Conservation (phyloP, 805 yeast species). For the Wickerhamiella sergipiensis region DNA sequence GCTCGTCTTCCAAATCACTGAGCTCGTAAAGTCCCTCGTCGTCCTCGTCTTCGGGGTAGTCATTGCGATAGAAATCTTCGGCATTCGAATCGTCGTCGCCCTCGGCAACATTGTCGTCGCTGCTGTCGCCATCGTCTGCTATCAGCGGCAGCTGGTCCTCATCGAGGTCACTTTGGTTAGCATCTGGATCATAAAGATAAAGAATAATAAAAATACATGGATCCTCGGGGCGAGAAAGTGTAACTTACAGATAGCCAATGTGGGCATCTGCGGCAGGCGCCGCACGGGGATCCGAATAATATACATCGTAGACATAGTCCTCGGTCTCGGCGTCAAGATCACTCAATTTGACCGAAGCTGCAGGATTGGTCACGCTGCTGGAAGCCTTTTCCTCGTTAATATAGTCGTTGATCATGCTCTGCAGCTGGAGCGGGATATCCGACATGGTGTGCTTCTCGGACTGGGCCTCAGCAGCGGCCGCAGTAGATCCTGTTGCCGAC, state of each 20-base stretch:
- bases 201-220: slow-evolving; percentile 5
- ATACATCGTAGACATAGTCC: slow-evolving; percentile 90
- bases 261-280: slow-evolving; percentile 4
- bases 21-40: slow-evolving; percentile 26
- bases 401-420: slow-evolving; percentile 61
- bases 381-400: slow-evolving; percentile 22
- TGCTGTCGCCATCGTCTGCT: slow-evolving; percentile 28
- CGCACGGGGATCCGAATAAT: slow-evolving; percentile 44
- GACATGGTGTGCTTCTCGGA: no score
- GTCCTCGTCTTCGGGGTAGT: slow-evolving; percentile 83
- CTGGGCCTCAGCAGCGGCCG: no score
- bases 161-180: slow-evolving; percentile 15
- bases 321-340: slow-evolving; percentile 24
- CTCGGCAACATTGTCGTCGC: slow-evolving; percentile 18
- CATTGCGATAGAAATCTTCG: slow-evolving; percentile 82
- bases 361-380: neutral
- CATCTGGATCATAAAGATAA: slow-evolving; percentile 1
- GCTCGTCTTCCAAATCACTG: slow-evolving; percentile 11
- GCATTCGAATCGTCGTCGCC: slow-evolving; percentile 40
- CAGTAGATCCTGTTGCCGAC: no score
- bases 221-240: neutral
- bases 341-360: neutral
- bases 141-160: slow-evolving; percentile 19
- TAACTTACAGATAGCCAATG: slow-evolving; percentile 24
- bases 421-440: slow-evolving; percentile 44